Evolutionary conservation across 2,329 filamentous ascomycete species (phyloP), one percentile per base, ranked within the genome.

Genomic region (Penicillium crustosum): DNA sequence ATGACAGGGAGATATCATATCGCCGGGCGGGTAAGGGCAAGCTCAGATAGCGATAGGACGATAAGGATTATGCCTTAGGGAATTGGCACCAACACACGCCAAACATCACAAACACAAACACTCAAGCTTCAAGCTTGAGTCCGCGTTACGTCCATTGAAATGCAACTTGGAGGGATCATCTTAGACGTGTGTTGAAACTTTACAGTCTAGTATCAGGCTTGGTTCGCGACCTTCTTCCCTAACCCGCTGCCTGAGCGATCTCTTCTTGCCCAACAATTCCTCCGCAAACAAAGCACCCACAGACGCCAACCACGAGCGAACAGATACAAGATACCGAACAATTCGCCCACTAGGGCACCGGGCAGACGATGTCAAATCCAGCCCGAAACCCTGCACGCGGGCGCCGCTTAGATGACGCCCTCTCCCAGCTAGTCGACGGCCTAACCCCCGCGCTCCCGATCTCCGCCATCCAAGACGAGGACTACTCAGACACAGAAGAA

Each of bases 371-470:
- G 61, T 68, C 62, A 52, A 72, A 71, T 67, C 70, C 74, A 35
- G 62, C 68, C 53, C 69, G 71, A 51, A 70, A 71, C 33, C 60
- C 70, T 51, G 61, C 70, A 54, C 75, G 75, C 58, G 70, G 72
- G 49, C 75, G 75, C 59, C 76, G 76, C 60, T 72, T 78, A 59
- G 76, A 78, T 51, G 76, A 78, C 60, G 76, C 76, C 38, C 70
- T 78, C 58, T 74, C 73, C 55, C 76, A 78, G 63, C 70, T 78
- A 25, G 69, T 78, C 66, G 76, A 77, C 48, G 76, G 74, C 47
- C 66, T 78, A 41, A 67, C 74, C 42, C 76, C 75, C 27, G 68
- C 73, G 23, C 64, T 75, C 36, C 66, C 73, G n/a, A 63, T 68
- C 23, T 61, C 69, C 39, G 66, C 66, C 31, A 56, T 71, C 19